Conservation (phyloP, 345 rosid species). For the Acer yangbiense region DNA sequence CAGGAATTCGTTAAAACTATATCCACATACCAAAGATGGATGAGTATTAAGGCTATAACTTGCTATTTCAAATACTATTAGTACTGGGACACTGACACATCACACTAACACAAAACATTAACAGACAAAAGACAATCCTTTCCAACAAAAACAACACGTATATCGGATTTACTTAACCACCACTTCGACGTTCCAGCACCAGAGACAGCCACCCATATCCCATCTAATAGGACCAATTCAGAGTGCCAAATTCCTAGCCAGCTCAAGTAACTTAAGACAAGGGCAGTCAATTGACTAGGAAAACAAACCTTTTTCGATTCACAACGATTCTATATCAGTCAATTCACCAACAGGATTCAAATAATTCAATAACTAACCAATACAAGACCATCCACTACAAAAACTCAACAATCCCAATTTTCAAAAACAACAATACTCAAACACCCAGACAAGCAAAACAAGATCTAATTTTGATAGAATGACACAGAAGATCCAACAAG, state of each 20-base stretch:
- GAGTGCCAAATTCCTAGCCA: not conserved
- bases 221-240: not conserved
- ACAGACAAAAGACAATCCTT: not conserved
- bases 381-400: not conserved
- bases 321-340: not conserved
- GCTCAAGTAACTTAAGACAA: not conserved
- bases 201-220: not conserved
- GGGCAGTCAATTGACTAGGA: not conserved
- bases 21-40: not conserved
- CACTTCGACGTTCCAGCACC: not conserved
- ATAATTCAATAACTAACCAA: not conserved
- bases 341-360: not conserved
- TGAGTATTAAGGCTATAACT: not conserved
- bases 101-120: not conserved
- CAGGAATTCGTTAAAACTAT: not conserved
- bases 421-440: not conserved
- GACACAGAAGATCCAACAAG: not conserved
- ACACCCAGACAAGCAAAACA: not conserved
- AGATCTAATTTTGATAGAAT: conserved; percentile 7
- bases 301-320: not conserved
- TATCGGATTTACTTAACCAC: not conserved
- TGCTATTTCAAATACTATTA: not conserved
- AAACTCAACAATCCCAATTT: not conserved
- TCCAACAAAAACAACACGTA: not conserved
- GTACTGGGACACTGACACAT: not conserved